Conservation (phyloP, 2,329 filamentous ascomycete species). For the Pezicula rhizophila region DNA sequence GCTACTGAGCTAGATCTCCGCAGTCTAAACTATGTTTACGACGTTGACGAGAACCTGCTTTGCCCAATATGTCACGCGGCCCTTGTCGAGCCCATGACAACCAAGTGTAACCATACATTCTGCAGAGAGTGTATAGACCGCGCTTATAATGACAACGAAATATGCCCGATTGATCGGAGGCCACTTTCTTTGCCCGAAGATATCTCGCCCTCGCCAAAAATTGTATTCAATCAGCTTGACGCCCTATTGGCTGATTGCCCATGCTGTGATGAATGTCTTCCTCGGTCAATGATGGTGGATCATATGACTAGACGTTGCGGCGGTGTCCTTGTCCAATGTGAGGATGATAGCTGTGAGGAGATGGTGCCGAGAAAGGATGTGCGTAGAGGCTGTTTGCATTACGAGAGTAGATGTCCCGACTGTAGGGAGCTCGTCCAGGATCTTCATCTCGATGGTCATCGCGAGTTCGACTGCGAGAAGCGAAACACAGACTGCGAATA, state of each 20-base stretch:
- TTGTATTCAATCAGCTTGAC: constrained; percentile 57
- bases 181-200: constrained; percentile 30
- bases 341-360: constrained; percentile 45
- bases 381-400: constrained; percentile 50
- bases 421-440: constrained; percentile 43
- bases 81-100: constrained; percentile 54
- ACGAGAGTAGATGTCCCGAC: constrained; percentile 43
- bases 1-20: constrained; percentile 25
- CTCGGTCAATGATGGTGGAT: constrained; percentile 47
- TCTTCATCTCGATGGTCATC: constrained; percentile 41
- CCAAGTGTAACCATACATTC: constrained; percentile 59
- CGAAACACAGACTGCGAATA: constrained; percentile 19
- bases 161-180: constrained; percentile 55
- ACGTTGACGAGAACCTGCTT: constrained; percentile 32
- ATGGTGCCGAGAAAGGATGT: constrained; percentile 44
- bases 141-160: constrained; percentile 34
- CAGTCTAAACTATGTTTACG: constrained; percentile 28
- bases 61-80: constrained; percentile 50
- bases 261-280: constrained; percentile 45
- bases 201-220: constrained; percentile 28
- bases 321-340: constrained; percentile 50
- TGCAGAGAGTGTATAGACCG: constrained; percentile 50
- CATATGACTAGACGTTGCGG: constrained; percentile 53
- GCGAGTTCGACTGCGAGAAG: constrained; percentile 39
- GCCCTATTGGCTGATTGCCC: constrained; percentile 54